phyloP scores from a whole-genome alignment of 2,329 filamentous ascomycete genomes.

The Phialophora chinensis region DNA sequence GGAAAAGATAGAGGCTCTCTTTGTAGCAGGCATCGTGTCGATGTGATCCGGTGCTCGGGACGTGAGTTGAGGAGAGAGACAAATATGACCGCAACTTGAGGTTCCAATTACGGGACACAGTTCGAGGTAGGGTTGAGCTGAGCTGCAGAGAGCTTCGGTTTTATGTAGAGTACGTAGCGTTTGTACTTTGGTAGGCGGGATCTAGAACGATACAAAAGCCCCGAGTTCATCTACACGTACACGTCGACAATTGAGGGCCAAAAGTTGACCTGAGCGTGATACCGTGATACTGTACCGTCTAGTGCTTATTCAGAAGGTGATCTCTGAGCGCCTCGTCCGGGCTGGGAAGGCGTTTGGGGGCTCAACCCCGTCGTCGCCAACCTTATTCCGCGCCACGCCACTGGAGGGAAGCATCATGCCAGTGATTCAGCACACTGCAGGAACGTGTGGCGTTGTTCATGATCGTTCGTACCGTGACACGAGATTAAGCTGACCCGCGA shows the following conservation, averaged over 20 bases:
- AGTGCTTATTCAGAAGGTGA: neutral
- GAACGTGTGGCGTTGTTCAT: too few species aligned
- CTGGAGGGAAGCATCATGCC: neutral
- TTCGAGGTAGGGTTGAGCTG: neutral
- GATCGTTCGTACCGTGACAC: neutral
- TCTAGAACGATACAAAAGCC: too few species aligned
- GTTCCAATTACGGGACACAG: neutral
- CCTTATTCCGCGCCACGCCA: neutral
- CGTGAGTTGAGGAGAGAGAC: neutral
- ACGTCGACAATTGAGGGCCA: neutral
- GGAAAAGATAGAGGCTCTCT: conserved; percentile 12
- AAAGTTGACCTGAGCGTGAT: neutral
- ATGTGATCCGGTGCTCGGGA: neutral
- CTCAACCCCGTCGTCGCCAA: neutral
- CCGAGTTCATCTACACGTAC: neutral
- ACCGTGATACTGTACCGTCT: neutral
- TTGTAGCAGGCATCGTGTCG: conserved; percentile 4
- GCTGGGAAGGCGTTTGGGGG: neutral
- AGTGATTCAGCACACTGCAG: neutral
- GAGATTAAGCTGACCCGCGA: neutral
- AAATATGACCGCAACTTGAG: neutral
- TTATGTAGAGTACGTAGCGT: too few species aligned
- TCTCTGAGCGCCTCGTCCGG: neutral
- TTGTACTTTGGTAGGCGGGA: too few species aligned
- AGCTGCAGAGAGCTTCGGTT: neutral